A percentile compares a stretch with the other conserved stretches of the same genome.
Conservation (phyloP, 495 filamentous ascomycete species). For the Hypomontagnella monticulosa region DNA sequence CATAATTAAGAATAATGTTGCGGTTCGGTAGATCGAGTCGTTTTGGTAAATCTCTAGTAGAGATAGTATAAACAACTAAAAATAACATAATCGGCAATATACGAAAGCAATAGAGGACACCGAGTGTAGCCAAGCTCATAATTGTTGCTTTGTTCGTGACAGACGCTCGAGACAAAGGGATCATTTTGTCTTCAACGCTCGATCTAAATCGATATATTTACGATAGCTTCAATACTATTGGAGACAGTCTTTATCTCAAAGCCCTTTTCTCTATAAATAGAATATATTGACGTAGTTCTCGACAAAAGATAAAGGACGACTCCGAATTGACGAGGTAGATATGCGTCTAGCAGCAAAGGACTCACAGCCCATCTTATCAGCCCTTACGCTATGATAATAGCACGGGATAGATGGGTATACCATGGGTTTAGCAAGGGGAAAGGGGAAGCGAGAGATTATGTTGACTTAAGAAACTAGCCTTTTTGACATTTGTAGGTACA, state of each 20-base stretch:
- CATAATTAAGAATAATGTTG: constrained; percentile 4
- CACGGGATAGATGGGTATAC: too few species aligned
- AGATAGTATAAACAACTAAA: not conserved
- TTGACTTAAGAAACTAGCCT: too few species aligned
- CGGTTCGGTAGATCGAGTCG: too few species aligned
- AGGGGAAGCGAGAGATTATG: too few species aligned
- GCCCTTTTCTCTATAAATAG: too few species aligned
- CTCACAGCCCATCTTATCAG: too few species aligned
- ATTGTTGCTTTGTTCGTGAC: constrained; percentile 11
- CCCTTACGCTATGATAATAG: too few species aligned
- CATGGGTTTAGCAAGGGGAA: too few species aligned
- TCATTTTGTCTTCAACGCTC: not conserved
- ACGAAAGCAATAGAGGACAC: not conserved
- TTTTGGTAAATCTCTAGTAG: not conserved
- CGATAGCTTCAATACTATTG: not conserved
- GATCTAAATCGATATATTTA: not conserved
- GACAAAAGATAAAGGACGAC: not conserved
- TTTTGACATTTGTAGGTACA: too few species aligned
- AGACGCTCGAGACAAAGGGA: constrained; percentile 20
- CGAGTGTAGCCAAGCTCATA: not conserved
- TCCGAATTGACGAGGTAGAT: not conserved
- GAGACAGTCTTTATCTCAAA: too few species aligned
- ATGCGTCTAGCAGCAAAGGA: too few species aligned
- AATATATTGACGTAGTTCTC: too few species aligned
- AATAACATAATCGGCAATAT: not conserved